phyloP scores from a whole-genome alignment of 73 alveolate species.

The Uronychia setigera region DNA sequence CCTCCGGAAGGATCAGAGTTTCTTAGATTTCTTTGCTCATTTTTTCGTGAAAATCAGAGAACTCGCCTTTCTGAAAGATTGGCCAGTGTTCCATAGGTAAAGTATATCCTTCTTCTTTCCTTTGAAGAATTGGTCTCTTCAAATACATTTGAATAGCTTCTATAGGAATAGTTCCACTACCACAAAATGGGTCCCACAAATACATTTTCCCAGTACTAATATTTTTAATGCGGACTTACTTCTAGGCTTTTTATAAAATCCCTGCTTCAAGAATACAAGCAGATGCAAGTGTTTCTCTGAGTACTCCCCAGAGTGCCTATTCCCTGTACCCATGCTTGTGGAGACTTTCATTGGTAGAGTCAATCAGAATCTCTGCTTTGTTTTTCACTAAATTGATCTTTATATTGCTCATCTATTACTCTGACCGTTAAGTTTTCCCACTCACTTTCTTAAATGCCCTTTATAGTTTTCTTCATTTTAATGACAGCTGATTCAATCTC shows the following conservation, averaged over 20 bases:
- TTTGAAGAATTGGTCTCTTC: slow-evolving; percentile 27
- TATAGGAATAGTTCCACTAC: slow-evolving; percentile 59
- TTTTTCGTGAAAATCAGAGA: slow-evolving; percentile 27
- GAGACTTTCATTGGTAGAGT: slow-evolving; percentile 48
- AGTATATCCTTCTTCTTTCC: slow-evolving; percentile 10
- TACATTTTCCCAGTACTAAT: slow-evolving; percentile 41
- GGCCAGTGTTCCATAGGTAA: slow-evolving; percentile 66
- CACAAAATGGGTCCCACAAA: slow-evolving; percentile 76
- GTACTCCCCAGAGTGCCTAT: slow-evolving; percentile 41
- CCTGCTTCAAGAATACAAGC: slow-evolving; percentile 59
- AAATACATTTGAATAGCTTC: slow-evolving; percentile 41
- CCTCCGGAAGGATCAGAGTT: not conserved
- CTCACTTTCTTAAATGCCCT: slow-evolving; percentile 14
- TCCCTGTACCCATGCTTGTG: slow-evolving; percentile 65
- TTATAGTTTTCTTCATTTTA: not conserved
- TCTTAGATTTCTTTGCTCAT: not conserved
- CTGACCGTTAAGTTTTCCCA: slow-evolving; percentile 14
- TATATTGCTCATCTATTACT: slow-evolving; percentile 22
- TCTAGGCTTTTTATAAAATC: slow-evolving; percentile 36
- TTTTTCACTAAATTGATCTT: slow-evolving; percentile 42
- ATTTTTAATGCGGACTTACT: not conserved
- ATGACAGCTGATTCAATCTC: not conserved
- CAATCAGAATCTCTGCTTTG: slow-evolving; percentile 58
- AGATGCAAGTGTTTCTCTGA: slow-evolving; percentile 62
- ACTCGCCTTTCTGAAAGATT: slow-evolving; percentile 39